Conservation (phyloP, 768 basidiomycete genomes). For the Boletellus ananas region DNA sequence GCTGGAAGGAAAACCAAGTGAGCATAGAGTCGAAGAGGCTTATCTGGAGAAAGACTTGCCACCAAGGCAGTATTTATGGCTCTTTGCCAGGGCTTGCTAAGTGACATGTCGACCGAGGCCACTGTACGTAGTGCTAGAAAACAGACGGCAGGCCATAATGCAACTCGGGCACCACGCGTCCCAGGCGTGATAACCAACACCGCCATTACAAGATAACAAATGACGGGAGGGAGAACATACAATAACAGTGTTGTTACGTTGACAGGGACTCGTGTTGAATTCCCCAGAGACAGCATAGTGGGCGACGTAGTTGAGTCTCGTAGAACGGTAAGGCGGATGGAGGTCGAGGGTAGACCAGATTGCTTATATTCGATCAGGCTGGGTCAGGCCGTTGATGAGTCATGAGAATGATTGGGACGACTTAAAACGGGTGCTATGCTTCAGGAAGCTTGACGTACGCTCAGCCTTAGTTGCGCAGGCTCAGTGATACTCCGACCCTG, state of each 20-base stretch:
- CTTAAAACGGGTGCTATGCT: too few species aligned
- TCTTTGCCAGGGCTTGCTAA: neutral
- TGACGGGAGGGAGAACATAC: slow-evolving; percentile 39
- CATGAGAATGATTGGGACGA: too few species aligned
- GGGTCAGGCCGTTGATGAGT: too few species aligned
- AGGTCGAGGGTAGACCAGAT: too few species aligned
- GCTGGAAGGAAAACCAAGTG: neutral
- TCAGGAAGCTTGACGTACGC: too few species aligned
- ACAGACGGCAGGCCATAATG: slow-evolving; percentile 44
- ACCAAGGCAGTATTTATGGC: slow-evolving; percentile 9
- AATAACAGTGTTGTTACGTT: slow-evolving; percentile 31
- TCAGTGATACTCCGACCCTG: too few species aligned
- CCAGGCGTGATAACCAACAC: slow-evolving; percentile 45
- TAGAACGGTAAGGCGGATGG: neutral
- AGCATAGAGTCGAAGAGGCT: neutral
- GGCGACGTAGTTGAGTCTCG: neutral
- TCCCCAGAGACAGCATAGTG: neutral
- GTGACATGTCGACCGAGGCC: slow-evolving; percentile 10
- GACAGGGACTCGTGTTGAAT: slow-evolving; percentile 20
- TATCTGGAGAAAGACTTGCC: slow-evolving; percentile 1
- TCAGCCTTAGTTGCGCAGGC: too few species aligned
- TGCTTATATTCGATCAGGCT: too few species aligned
- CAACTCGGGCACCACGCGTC: slow-evolving; percentile 43
- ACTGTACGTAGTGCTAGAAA: slow-evolving; percentile 41
- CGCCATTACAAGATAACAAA: slow-evolving; percentile 46